A percentile compares a stretch with the other conserved stretches of the same genome.
phyloP scores from a whole-genome alignment of 78 protist species.

The Dictyostelium intermedium region DNA sequence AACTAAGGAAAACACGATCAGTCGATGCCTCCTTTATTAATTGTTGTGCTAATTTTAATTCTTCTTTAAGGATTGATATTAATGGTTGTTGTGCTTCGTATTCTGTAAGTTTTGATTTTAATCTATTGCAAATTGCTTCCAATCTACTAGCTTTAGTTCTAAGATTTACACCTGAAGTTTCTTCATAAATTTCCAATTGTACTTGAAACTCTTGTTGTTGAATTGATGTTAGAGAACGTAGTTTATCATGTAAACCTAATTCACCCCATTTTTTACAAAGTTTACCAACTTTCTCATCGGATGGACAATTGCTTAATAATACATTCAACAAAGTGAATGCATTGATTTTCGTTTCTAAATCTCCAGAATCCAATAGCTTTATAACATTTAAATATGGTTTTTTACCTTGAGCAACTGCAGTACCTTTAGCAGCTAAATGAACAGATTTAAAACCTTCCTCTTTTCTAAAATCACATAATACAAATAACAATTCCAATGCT shows the following conservation, averaged over 20 bases:
- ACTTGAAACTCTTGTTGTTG: conserved; percentile 64
- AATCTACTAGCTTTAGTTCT: conserved; percentile 52
- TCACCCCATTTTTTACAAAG: conserved; percentile 64
- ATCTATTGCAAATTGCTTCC: conserved; percentile 41
- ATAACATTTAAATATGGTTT: conserved; percentile 32
- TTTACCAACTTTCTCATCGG: conserved; percentile 13
- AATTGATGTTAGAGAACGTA: neutral
- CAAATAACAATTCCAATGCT: conserved; percentile 59
- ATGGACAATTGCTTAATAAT: conserved; percentile 46
- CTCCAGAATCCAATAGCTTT: conserved; percentile 47
- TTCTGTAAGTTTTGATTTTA: conserved; percentile 30
- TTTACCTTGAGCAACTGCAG: neutral
- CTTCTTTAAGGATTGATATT: conserved; percentile 54
- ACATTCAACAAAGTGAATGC: conserved; percentile 63
- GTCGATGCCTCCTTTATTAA: conserved; percentile 65
- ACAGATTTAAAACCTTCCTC: conserved; percentile 69
- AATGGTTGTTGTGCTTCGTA: conserved; percentile 72
- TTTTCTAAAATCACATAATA: conserved; percentile 45
- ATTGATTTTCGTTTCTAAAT: conserved; percentile 62
- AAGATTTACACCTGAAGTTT: conserved; percentile 20
- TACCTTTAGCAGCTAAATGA: conserved; percentile 61
- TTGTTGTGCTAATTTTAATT: conserved; percentile 56
- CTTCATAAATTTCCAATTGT: conserved; percentile 68
- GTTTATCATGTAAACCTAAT: conserved; percentile 51
- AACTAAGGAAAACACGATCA: conserved; percentile 56